A percentile compares a stretch with the other conserved stretches of the same genome.
Evolutionary conservation across 106 monocot species (phyloP).

Genomic region (Acorus gramineus): DNA sequence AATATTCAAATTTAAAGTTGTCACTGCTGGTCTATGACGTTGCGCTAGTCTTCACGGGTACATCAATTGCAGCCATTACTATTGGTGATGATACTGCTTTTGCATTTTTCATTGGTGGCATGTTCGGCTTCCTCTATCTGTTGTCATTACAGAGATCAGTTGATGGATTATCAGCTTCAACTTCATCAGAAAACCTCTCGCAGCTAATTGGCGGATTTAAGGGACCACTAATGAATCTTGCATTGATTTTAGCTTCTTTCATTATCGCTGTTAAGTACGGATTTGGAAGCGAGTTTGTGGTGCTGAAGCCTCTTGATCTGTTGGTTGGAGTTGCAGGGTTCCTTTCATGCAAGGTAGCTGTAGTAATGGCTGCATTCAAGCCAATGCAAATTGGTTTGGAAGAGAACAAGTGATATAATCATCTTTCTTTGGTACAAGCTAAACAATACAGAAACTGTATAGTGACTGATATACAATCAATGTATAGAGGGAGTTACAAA

Average conservation of each 20-base stretch:
- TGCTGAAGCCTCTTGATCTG: constrained; percentile 40
- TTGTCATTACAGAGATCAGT: constrained; percentile 54
- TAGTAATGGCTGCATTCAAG: constrained; percentile 62
- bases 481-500: too few relatives aligned
- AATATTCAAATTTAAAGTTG: constrained; percentile 75
- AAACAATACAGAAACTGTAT: too few relatives aligned
- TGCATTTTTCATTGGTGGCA: constrained; percentile 47
- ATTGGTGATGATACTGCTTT: constrained; percentile 22
- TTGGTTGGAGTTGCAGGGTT: constrained; percentile 58
- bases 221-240: constrained; percentile 31
- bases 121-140: constrained; percentile 44
- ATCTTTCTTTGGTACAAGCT: too few relatives aligned
- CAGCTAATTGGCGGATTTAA: constrained; percentile 16
- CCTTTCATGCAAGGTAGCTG: constrained; percentile 58
- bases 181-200: background rate
- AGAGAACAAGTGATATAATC: too few relatives aligned
- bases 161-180: constrained; percentile 32
- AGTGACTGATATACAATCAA: too few relatives aligned
- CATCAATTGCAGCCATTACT: constrained; percentile 14
- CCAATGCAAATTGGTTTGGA: constrained; percentile 14
- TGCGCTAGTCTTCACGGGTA: constrained; percentile 30
- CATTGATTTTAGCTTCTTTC: constrained; percentile 17
- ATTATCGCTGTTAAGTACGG: constrained; percentile 29
- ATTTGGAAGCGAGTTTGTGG: constrained; percentile 14
- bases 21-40: constrained; percentile 70